A percentile compares a stretch with the other conserved stretches of the same genome.
These are phyloP conservation scores for Aspergillus indologenus DNA, from an alignment of 495 filamentous ascomycete species.

Conservation along the genomic window DNA sequence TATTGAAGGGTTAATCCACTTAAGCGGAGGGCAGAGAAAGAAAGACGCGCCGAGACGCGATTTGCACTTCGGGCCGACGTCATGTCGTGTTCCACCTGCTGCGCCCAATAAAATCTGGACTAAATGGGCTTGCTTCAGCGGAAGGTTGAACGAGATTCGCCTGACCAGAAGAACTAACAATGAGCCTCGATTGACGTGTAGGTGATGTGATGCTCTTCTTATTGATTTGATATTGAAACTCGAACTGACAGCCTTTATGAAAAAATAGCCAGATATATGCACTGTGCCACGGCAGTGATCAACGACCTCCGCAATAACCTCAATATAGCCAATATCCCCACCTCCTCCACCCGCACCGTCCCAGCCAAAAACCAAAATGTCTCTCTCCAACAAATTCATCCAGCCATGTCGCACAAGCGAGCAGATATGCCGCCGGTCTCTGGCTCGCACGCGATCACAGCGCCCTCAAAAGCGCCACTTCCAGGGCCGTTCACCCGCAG, in stretches of 20 bases:
- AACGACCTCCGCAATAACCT: neutral
- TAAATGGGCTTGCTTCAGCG: neutral
- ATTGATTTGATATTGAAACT: neutral
- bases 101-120: neutral
- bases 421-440: constrained; percentile 17
- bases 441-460: constrained; percentile 5
- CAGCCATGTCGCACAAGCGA: constrained; percentile 22
- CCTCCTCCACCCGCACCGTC: neutral
- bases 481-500: constrained; percentile 19
- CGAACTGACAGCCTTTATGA: neutral
- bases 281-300: neutral
- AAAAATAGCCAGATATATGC: neutral
- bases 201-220: too few relatives aligned
- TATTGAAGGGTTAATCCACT: neutral
- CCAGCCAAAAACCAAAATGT: constrained; percentile 24
- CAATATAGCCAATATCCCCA: neutral
- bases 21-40: neutral
- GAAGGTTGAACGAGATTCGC: neutral
- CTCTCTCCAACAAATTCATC: constrained; percentile 21
- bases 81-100: constrained; percentile 20
- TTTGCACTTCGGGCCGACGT: constrained; percentile 35
- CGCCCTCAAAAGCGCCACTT: constrained; percentile 22
- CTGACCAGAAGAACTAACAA: neutral
- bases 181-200: neutral
- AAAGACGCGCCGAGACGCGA: constrained; percentile 45